Base-by-base conservation (phyloP, 106 monocot genomes). In the Platanthera guangdongensis region DNA sequence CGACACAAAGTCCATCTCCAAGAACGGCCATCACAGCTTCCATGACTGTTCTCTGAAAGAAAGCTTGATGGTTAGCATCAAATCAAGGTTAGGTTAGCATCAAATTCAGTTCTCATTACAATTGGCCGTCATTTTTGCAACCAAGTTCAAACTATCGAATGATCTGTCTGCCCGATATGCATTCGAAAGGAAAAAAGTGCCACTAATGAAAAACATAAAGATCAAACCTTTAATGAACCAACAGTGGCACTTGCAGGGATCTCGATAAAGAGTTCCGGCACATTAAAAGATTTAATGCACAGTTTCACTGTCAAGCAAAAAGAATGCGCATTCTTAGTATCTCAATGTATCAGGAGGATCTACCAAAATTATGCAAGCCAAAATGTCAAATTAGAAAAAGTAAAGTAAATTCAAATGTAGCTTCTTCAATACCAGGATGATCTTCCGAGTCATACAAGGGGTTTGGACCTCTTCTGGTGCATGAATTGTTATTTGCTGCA, bases 231-330 rank as follows among this genome's bases (percentile, higher is more conserved):
- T 51, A 97, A 78, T 18, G 89, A 87, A 54, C 89, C 93, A 68
- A 97, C 89, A 68, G 96, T 93, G 13, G 93, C 89, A 46, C 74
- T 87, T 82, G 93, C 91, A 80, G 96, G 91, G n/a, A 93, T 84
- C 67, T 97, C 96, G 63, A 97, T 86, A 6, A 83, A 85, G 25
- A 97, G 87, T 75, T 97, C 93, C 62, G 96, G 96, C 73, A 97
- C 85, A 79, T 86, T 84, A 78, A 97, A 86, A 39, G 93, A 93
- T 74, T 91, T 93, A 64, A 97, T 93, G 13, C 84, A 84, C 12
- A 93, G 82, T 82, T 91, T 93, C 47, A 97, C 93, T 89, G 87
- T 52, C 50, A 47, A 76, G 51, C 52, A 53, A 53, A 16, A 63
- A 72, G 72, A 52, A 60, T 64, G 9, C 1, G 52, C 48, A 6